Conservation (phyloP, 1,284 basidiomycete species). For the Mycena sp. region DNA sequence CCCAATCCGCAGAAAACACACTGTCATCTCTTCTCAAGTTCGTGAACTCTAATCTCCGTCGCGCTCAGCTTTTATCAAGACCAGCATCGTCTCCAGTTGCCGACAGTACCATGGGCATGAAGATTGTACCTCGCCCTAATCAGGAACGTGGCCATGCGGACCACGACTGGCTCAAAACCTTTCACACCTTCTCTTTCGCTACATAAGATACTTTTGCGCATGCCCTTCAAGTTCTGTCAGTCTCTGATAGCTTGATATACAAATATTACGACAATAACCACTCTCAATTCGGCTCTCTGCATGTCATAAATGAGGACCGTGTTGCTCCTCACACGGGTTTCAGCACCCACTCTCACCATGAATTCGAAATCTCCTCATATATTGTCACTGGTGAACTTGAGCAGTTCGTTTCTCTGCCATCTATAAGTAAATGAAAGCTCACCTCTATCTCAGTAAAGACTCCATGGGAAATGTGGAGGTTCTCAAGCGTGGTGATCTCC, state of each 20-base stretch:
- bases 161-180: conserved; percentile 92
- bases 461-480: conserved; percentile 91
- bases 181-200: conserved; percentile 90
- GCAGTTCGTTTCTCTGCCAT: conserved; percentile 59
- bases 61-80: conserved; percentile 12
- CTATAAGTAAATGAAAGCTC: conserved; percentile 9
- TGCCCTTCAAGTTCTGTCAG: too few relatives aligned
- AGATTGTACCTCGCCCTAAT: conserved; percentile 66
- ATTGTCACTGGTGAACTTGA: conserved; percentile 81
- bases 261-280: conserved; percentile 71
- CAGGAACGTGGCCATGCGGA: conserved; percentile 81
- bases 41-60: conserved; percentile 36
- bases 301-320: conserved; percentile 92
- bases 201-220: too few relatives aligned
- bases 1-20: conserved; percentile 33
- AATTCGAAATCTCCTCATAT: conserved; percentile 95
- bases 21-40: conserved; percentile 43
- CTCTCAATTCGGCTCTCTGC: conserved; percentile 68
- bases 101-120: conserved; percentile 44
- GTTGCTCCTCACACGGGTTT: conserved; percentile 85
- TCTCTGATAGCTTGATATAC: too few relatives aligned
- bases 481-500: conserved; percentile 87
- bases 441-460: conserved; percentile 67
- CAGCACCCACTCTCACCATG: conserved; percentile 85
- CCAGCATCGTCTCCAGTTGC: conserved; percentile 16